Evolutionary conservation across 805 yeast genomes (phyloP).

Genomic region (Kazachstania martiniae): DNA sequence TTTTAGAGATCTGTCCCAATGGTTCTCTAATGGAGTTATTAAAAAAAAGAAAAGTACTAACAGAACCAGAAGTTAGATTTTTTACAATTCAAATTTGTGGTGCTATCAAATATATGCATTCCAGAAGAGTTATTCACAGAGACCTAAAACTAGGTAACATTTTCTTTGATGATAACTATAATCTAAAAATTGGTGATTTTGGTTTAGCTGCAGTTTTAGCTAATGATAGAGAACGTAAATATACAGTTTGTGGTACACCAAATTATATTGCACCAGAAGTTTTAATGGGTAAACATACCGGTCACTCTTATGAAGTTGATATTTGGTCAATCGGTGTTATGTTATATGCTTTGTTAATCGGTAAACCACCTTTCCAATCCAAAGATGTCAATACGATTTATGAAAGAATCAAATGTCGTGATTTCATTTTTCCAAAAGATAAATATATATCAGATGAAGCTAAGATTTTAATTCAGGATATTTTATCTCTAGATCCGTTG

Average conservation of each 20-base stretch:
- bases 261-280: slow-evolving; percentile 98
- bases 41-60: slow-evolving; percentile 69
- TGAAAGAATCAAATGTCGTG: slow-evolving; percentile 78
- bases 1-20: slow-evolving; percentile 89
- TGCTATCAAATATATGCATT: slow-evolving; percentile 86
- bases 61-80: slow-evolving; percentile 85
- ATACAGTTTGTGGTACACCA: slow-evolving; percentile 97
- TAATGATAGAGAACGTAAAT: slow-evolving; percentile 59
- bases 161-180: slow-evolving; percentile 88
- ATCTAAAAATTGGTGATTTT: slow-evolving; percentile 92
- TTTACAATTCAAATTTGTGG: slow-evolving; percentile 90
- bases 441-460: slow-evolving; percentile 62
- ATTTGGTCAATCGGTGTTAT: slow-evolving; percentile 97
- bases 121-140: slow-evolving; percentile 86
- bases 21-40: slow-evolving; percentile 90
- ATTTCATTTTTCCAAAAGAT: slow-evolving; percentile 67
- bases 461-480: slow-evolving; percentile 53
- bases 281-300: slow-evolving; percentile 72
- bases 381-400: slow-evolving; percentile 88
- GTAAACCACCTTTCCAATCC: slow-evolving; percentile 97
- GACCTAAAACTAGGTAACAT: slow-evolving; percentile 94
- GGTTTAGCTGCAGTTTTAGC: slow-evolving; percentile 95
- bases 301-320: slow-evolving; percentile 92
- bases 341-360: slow-evolving; percentile 84
- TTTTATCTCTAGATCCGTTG: slow-evolving; percentile 68